Percentiles rank a stretch among this genome's conserved stretches.
phyloP scores from a whole-genome alignment of 352 stramenopile genomes.

The Globisporangium heterothallicum region DNA sequence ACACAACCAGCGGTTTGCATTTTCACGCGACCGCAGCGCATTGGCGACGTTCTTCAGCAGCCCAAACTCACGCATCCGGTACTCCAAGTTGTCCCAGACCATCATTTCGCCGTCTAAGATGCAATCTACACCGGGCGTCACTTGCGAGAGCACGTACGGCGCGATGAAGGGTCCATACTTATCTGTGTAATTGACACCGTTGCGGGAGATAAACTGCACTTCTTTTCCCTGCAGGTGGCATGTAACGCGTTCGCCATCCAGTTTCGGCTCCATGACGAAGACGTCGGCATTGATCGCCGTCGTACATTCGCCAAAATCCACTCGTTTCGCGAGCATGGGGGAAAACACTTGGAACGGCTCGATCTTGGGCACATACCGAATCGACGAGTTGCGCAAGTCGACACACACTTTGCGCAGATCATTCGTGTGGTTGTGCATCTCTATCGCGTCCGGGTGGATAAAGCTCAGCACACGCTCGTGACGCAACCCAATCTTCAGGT shows the following conservation, averaged over 20 bases:
- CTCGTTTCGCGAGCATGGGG: slow-evolving; percentile 81
- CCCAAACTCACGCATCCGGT: slow-evolving; percentile 69
- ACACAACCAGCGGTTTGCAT: slow-evolving; percentile 69
- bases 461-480: slow-evolving; percentile 78
- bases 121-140: slow-evolving; percentile 51
- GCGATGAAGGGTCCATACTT: slow-evolving; percentile 56
- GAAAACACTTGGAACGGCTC: slow-evolving; percentile 83
- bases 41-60: slow-evolving; percentile 79
- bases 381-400: slow-evolving; percentile 67
- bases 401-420: slow-evolving; percentile 72
- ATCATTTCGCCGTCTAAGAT: slow-evolving; percentile 88
- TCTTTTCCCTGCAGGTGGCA: slow-evolving; percentile 58
- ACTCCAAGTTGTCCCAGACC: slow-evolving; percentile 83
- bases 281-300: slow-evolving; percentile 54
- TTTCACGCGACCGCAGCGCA: slow-evolving; percentile 41
- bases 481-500: slow-evolving; percentile 79
- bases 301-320: slow-evolving; percentile 81
- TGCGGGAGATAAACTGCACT: slow-evolving; percentile 82
- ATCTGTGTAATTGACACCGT: slow-evolving; percentile 80
- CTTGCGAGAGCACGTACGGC: slow-evolving; percentile 56
- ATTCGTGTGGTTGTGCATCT: slow-evolving; percentile 89
- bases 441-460: slow-evolving; percentile 73
- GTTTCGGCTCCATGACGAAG: slow-evolving; percentile 83
- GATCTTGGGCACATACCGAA: slow-evolving; percentile 77
- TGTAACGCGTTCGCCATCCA: slow-evolving; percentile 80